Evolutionary conservation across 306 rosid genomes (phyloP), one percentile per base, ranked within the genome.

Genomic region (Ormosia semicastrata): DNA sequence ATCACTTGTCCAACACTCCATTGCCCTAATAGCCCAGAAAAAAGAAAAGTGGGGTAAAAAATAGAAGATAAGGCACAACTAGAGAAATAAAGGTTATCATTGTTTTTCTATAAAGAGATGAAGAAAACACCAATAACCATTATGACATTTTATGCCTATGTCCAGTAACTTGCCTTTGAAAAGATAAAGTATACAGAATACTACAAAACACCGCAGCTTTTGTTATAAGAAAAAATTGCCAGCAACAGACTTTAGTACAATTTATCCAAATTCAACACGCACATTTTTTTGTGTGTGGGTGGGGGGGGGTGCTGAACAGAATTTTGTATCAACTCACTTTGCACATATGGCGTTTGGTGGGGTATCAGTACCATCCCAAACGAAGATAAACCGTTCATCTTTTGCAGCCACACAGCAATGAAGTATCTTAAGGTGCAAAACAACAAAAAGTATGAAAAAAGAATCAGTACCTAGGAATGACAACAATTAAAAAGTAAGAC

Each of bases 341-440:
- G 81, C 7, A 80, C 43, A 53, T 73, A 93, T 69, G 34, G 63
- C 17, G 29, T 65, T 81, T 12, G 97, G 90, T 6, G 84, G 86
- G 47, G 90, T 58, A 82, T 95, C 95, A 32, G 93, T 92, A 43
- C 99, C 96, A 79, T 95, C 99, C 99, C 99, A 95, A 46, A 84
- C 87, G 79, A 77, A 88, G 40, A 82, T 77, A 44, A 84, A 79
- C 90, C 91, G 85, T 40, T 78, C 77, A 71, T 77, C 83, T 41
- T 82, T 56, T 34, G 77, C 73, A 80, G 30, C 81, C 73, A 89
- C 89, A 60, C 73, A 65, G 76, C 75, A 77, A 82, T 90, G 84
- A 71, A 93, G 72, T 83, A 93, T 67, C 99, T 95, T 71, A 33
- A 74, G 43, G 33, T 34, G 73, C 14, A 74, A 80, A 66, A 67